phyloP scores from a whole-genome alignment of 129 eudicot species.

The Artemisia argyi region DNA sequence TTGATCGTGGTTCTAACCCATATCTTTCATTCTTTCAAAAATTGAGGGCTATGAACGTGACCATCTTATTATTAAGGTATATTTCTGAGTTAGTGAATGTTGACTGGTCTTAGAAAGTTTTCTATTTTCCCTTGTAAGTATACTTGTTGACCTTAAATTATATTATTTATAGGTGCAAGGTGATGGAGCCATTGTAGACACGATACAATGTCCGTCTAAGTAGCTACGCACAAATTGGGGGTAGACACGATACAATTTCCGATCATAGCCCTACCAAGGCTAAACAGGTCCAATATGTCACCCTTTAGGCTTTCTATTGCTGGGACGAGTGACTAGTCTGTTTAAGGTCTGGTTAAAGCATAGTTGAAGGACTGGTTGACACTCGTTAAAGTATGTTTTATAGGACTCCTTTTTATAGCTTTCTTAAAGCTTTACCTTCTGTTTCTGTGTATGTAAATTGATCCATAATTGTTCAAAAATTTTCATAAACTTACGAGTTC shows the following conservation, averaged over 20 bases:
- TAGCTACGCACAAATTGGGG: constrained; percentile 93
- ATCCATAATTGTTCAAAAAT: too few species aligned
- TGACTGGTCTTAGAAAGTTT: not conserved
- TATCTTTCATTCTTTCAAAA: constrained; percentile 90
- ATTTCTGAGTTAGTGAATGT: constrained; percentile 7
- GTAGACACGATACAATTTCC: constrained; percentile 25
- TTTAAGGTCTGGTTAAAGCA: too few species aligned
- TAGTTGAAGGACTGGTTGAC: too few species aligned
- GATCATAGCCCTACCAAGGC: too few species aligned
- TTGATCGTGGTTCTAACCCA: constrained; percentile 98
- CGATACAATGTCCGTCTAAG: not conserved
- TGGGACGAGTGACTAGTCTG: too few species aligned
- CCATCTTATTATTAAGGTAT: constrained; percentile 91
- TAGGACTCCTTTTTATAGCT: too few species aligned
- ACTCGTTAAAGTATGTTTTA: too few species aligned
- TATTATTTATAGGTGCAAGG: constrained; percentile 74
- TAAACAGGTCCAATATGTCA: too few species aligned
- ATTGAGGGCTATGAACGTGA: constrained; percentile 96
- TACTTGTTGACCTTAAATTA: not conserved
- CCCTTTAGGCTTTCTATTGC: too few species aligned
- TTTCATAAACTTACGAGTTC: too few species aligned
- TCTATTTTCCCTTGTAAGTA: not conserved
- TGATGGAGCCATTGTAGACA: constrained; percentile 70
- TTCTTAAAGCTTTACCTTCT: too few species aligned
- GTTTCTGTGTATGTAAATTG: too few species aligned